These are phyloP conservation scores for Delitschia confertaspora DNA, from an alignment of 495 filamentous ascomycete species.

Conservation along the genomic window DNA sequence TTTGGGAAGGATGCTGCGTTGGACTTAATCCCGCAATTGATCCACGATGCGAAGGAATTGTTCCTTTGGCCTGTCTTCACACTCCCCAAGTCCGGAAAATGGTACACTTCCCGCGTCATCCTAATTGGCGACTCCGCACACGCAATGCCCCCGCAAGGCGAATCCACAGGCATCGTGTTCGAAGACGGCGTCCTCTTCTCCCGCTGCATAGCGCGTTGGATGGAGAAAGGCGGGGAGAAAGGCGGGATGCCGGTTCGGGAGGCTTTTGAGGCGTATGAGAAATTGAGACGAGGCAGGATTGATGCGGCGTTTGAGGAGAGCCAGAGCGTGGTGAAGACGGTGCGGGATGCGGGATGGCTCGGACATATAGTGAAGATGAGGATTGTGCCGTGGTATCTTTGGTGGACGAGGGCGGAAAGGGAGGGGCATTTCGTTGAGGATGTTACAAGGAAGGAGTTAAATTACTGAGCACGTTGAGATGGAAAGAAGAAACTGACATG, in stretches of 20 bases:
- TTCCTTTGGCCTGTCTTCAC: slow-evolving; percentile 54
- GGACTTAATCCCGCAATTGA: slow-evolving; percentile 43
- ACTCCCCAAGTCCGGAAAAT: slow-evolving; percentile 42
- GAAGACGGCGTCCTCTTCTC: slow-evolving; percentile 53
- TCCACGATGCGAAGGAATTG: slow-evolving; percentile 44
- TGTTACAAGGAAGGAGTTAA: slow-evolving; percentile 28
- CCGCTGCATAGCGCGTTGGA: slow-evolving; percentile 35
- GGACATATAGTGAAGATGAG: slow-evolving; percentile 35
- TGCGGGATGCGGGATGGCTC: slow-evolving; percentile 38
- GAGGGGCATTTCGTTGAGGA: slow-evolving; percentile 33
- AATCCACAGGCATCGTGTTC: slow-evolving; percentile 52
- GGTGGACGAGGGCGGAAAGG: slow-evolving; percentile 27
- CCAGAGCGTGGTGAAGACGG: slow-evolving; percentile 36
- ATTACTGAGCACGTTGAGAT: too few species aligned
- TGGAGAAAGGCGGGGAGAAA: slow-evolving; percentile 32
- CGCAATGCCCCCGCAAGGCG: slow-evolving; percentile 57
- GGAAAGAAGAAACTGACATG: too few species aligned
- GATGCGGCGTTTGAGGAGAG: slow-evolving; percentile 46
- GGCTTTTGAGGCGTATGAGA: slow-evolving; percentile 46
- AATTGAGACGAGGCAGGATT: slow-evolving; percentile 42
- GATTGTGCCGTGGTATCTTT: slow-evolving; percentile 33
- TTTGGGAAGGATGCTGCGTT: slow-evolving; percentile 41
- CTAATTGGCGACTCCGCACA: slow-evolving; percentile 53
- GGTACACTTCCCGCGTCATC: slow-evolving; percentile 44
- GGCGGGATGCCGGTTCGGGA: slow-evolving; percentile 31